These are phyloP conservation scores for Metschnikowia chrysomelidarum DNA, from an alignment of 805 yeast species.

Conservation along the genomic window DNA sequence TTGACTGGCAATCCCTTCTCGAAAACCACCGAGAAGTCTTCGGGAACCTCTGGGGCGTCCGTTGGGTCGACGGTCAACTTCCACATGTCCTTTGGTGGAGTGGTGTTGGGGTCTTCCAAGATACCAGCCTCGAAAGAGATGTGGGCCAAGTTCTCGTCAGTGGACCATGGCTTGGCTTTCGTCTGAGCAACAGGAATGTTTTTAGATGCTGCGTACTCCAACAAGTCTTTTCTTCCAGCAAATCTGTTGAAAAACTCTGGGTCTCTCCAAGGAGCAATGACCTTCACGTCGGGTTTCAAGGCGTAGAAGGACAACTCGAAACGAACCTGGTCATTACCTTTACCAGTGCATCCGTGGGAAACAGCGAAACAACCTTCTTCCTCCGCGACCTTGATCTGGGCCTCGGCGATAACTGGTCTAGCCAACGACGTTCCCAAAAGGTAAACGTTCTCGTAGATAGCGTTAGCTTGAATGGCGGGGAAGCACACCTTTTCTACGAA, in stretches of 20 bases:
- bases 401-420: slow-evolving; percentile 98
- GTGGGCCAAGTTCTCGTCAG: slow-evolving; percentile 99
- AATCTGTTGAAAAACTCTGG: slow-evolving; percentile 92
- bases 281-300: slow-evolving; percentile 92
- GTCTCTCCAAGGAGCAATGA: slow-evolving; percentile 99
- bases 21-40: slow-evolving; percentile 79
- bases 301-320: slow-evolving; percentile 97
- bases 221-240: slow-evolving; percentile 95
- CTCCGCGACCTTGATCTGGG: slow-evolving; percentile 96
- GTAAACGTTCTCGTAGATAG: slow-evolving; percentile 96
- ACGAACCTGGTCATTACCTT: slow-evolving; percentile 99
- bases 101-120: slow-evolving; percentile 96
- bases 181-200: slow-evolving; percentile 95
- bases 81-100: slow-evolving; percentile 99
- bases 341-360: slow-evolving; percentile 99
- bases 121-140: slow-evolving; percentile 99
- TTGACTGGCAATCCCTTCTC: slow-evolving; percentile 86
- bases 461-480: slow-evolving; percentile 98
- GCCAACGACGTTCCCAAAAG: slow-evolving; percentile 96
- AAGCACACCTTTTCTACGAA: slow-evolving; percentile 88
- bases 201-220: slow-evolving; percentile 91
- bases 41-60: slow-evolving; percentile 94
- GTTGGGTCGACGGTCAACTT: slow-evolving; percentile 93
- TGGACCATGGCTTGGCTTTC: slow-evolving; percentile 99
- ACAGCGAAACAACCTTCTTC: slow-evolving; percentile 98